Base-by-base conservation (phyloP, 805 yeast species). In the Candida ponderosae region DNA sequence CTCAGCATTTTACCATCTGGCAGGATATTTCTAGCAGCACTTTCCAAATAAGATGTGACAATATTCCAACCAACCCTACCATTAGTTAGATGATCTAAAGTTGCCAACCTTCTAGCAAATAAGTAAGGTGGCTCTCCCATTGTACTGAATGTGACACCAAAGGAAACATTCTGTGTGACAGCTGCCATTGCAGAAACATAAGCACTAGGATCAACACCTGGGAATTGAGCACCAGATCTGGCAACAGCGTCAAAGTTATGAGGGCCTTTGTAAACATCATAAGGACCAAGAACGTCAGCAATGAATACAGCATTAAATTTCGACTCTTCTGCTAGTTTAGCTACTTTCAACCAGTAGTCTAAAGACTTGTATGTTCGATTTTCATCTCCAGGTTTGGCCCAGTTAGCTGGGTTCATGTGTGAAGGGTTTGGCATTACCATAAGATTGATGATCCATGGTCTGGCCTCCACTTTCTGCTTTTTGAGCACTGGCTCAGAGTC, bases 61-160 rank as follows among this genome's bases (percentile, higher is more conserved):
- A 65, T 57, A 40, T 65, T 65, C 70, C 70, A 65, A 16, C 68
- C 70, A 35, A 65, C 41, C 40, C 70, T 48, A 15, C 70, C 70
- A 16, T 52, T 47, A 9, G 65, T 58, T 36, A 65, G 51, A 42
- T 64, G 68, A 40, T 65, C 70, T 28, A 64, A 50, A 1, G 70
- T 61, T 6, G 67, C 63, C 31, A 64, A 42, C 35, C 69, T 47
- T 46, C 68, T 51, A 10, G 65, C 58, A 26, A 64, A 57, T 39
- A 51, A 63, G 34, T 59, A 65, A 0, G 70, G 70, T 14, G 54
- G 56, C 35, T 66, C 70, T 38, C 60, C 57, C 18, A 65, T 53
- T 13, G 69, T 64, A 30, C 62, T 50, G 34, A 59, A 59, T 6
- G 70, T 65, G 24, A 65, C 38, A 10, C 65, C 69, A 45, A 64